Conservation (phyloP, 31 red algal species). For the Asparagopsis taxiformis region DNA sequence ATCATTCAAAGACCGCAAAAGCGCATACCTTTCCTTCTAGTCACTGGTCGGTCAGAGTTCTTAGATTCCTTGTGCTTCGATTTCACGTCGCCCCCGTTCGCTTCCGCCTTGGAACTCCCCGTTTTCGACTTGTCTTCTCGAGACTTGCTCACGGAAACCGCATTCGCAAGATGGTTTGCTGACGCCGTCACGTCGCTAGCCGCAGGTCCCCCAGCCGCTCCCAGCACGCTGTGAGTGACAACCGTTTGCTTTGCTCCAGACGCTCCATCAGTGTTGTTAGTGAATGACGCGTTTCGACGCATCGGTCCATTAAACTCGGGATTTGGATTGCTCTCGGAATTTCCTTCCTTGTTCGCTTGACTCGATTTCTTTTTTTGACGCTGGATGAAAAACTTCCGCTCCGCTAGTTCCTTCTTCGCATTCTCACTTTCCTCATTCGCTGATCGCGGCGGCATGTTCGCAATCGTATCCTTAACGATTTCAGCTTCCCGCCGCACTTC, state of each 20-base stretch:
- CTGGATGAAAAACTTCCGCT: slow-evolving; percentile 76
- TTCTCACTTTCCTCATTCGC: slow-evolving; percentile 41
- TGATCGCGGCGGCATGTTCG: slow-evolving; percentile 24
- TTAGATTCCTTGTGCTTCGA: no score
- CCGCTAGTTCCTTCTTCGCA: slow-evolving; percentile 67
- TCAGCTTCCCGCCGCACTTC: slow-evolving; percentile 62
- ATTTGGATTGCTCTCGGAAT: slow-evolving; percentile 43
- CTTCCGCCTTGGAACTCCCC: no score
- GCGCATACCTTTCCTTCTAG: no score
- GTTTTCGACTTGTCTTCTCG: slow-evolving; percentile 2
- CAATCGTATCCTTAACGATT: slow-evolving; percentile 44
- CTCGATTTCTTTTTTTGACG: slow-evolving; percentile 53
- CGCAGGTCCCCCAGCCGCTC: slow-evolving; percentile 28
- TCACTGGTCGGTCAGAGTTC: no score
- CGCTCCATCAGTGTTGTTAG: slow-evolving; percentile 58
- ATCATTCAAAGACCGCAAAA: slow-evolving; percentile 7
- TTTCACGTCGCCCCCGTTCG: no score
- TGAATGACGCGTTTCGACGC: slow-evolving; percentile 66
- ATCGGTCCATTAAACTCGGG: slow-evolving; percentile 55
- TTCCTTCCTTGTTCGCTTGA: slow-evolving; percentile 22
- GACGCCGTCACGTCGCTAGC: slow-evolving; percentile 23
- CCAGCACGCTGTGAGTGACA: slow-evolving; percentile 55
- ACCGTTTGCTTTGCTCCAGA: slow-evolving; percentile 68
- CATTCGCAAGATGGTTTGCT: slow-evolving; percentile 33
- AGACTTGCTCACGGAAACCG: background rate